Conservation (phyloP, 257 asterid genomes). For the Coffea eugenioides region DNA sequence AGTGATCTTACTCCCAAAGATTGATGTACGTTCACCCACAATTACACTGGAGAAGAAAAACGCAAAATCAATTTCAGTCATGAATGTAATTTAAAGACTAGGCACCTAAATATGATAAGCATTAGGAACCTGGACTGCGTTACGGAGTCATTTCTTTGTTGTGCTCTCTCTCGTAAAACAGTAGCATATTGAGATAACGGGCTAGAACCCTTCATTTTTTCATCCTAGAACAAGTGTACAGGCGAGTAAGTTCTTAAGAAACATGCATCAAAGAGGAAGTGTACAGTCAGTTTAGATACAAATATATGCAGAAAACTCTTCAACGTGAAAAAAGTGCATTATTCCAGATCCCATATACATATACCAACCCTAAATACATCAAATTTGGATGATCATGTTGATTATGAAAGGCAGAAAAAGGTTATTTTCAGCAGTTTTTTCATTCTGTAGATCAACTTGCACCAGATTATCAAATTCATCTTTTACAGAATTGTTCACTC, state of each 20-base stretch:
- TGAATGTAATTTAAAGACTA: neutral
- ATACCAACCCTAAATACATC: no score
- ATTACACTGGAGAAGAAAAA: constrained; percentile 43
- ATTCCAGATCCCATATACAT: neutral
- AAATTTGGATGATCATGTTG: neutral
- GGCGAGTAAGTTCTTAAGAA: constrained; percentile 2
- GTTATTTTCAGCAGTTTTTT: no score
- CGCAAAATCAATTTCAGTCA: constrained; percentile 5
- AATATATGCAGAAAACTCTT: neutral
- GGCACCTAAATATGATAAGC: neutral
- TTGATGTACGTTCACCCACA: constrained; percentile 61
- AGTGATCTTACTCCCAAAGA: constrained; percentile 37
- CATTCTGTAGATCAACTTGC: no score
- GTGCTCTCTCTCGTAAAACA: constrained; percentile 59
- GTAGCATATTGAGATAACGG: constrained; percentile 69
- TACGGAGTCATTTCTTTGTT: constrained; percentile 65
- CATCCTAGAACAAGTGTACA: constrained; percentile 45
- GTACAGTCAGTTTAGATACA: neutral
- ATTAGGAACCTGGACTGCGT: constrained; percentile 62
- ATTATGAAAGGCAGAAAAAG: no score
- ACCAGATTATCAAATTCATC: no score
- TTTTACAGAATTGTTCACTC: no score
- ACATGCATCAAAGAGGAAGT: constrained; percentile 3
- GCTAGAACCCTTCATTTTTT: constrained; percentile 53
- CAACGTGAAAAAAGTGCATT: neutral